Percentiles rank a stretch among this genome's conserved stretches.
Conservation (phyloP, 2,329 filamentous ascomycete species). For the Fusarium sp. region DNA sequence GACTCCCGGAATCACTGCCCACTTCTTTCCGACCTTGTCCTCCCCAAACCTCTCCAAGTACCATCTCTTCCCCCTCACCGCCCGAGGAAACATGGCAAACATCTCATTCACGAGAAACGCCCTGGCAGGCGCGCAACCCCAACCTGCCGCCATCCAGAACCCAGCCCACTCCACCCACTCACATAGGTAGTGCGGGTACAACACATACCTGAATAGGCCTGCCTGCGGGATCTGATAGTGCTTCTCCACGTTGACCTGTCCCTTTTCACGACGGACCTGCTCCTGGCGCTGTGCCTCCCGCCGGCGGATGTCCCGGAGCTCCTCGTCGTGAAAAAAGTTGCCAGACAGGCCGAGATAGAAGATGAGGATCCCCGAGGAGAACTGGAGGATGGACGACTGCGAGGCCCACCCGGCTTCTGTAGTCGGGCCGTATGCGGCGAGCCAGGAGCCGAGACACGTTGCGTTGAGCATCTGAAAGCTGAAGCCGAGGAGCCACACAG, state of each 20-base stretch:
- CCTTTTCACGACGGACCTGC: conserved; percentile 53
- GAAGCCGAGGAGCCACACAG: conserved; percentile 76
- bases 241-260: conserved; percentile 68
- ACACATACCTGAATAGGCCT: conserved; percentile 85
- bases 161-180: conserved; percentile 98
- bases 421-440: conserved; percentile 84
- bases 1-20: conserved; percentile 77
- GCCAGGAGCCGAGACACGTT: conserved; percentile 82
- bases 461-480: conserved; percentile 88
- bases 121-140: conserved; percentile 80
- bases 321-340: conserved; percentile 93
- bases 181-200: conserved; percentile 95
- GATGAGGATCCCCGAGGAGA: conserved; percentile 77
- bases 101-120: conserved; percentile 90
- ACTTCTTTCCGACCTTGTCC: conserved; percentile 82
- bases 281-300: conserved; percentile 74
- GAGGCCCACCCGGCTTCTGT: conserved; percentile 67
- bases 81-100: conserved; percentile 89
- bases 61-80: conserved; percentile 86
- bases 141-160: conserved; percentile 83
- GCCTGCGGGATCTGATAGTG: conserved; percentile 90
- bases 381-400: conserved; percentile 61
- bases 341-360: conserved; percentile 83
- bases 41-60: conserved; percentile 91
- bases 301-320: conserved; percentile 88